Conservation (phyloP, 129 eudicot species). For the Calendula officinalis region DNA sequence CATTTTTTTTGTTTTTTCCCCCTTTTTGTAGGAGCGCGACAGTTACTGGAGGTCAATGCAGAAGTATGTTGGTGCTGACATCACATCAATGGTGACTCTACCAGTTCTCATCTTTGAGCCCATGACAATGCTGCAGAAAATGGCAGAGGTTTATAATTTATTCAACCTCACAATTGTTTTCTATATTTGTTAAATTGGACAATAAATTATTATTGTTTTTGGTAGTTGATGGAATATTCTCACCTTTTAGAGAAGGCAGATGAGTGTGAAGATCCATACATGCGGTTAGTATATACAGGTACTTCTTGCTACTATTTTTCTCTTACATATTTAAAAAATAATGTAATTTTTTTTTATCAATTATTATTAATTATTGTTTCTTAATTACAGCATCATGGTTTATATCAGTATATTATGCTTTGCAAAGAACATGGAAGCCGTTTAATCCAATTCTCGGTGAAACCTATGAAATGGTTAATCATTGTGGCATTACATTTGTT, state of each 20-base stretch:
- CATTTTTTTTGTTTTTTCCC: neutral
- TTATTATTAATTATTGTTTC: constrained; percentile 1
- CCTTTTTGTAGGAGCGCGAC: constrained; percentile 69
- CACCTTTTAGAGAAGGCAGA: constrained; percentile 75
- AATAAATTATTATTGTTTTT: constrained; percentile 6
- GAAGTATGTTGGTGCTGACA: constrained; percentile 82
- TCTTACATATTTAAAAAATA: constrained; percentile 1
- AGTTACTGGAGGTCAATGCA: constrained; percentile 97
- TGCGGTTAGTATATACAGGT: constrained; percentile 86
- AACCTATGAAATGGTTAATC: constrained; percentile 90
- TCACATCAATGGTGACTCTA: constrained; percentile 94
- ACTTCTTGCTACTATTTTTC: neutral
- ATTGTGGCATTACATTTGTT: constrained; percentile 75
- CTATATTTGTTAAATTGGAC: neutral
- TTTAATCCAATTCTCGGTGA: constrained; percentile 98
- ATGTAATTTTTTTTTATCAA: neutral
- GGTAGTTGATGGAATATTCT: constrained; percentile 87
- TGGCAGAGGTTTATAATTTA: constrained; percentile 75
- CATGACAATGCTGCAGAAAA: constrained; percentile 91
- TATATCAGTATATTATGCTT: constrained; percentile 76
- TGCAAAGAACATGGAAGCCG: constrained; percentile 93
- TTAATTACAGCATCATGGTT: constrained; percentile 71
- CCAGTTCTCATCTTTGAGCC: constrained; percentile 97
- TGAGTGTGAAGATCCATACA: constrained; percentile 82
- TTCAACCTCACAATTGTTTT: constrained; percentile 24